Evolutionary conservation across 305 asterid genomes (phyloP).

Genomic region (Solanum hybrid): DNA sequence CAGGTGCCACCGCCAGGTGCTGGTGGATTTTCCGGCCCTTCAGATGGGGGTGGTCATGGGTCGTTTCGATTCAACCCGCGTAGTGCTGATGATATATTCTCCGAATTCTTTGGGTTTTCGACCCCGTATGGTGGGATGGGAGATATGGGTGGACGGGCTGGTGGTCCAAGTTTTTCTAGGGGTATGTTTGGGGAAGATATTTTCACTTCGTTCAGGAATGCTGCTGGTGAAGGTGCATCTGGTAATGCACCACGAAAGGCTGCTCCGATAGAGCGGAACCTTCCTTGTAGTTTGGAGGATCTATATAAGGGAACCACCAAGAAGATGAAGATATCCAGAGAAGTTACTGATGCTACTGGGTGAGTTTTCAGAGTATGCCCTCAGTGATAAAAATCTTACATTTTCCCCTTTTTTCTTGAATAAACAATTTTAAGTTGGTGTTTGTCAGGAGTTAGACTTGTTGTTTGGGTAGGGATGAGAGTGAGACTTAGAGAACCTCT

Average conservation of each 20-base stretch:
- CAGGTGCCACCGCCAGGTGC: slow-evolving; percentile 68
- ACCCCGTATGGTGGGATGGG: slow-evolving; percentile 74
- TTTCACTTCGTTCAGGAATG: slow-evolving; percentile 42
- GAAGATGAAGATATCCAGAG: slow-evolving; percentile 86
- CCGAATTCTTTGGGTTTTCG: slow-evolving; percentile 57
- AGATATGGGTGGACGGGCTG: slow-evolving; percentile 50
- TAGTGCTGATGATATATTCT: slow-evolving; percentile 67
- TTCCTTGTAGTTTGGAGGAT: slow-evolving; percentile 86
- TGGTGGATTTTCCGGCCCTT: slow-evolving; percentile 37
- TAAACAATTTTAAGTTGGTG: background rate
- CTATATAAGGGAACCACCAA: slow-evolving; percentile 75
- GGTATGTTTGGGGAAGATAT: slow-evolving; percentile 55
- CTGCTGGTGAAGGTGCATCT: slow-evolving; percentile 47
- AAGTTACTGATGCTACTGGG: slow-evolving; percentile 58
- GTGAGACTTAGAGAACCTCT: background rate
- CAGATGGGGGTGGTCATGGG: slow-evolving; percentile 39
- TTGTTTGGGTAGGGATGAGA: background rate
- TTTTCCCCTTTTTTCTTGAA: background rate
- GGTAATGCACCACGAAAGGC: slow-evolving; percentile 43
- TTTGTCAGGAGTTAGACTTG: background rate
- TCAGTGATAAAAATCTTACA: background rate
- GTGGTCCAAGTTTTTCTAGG: slow-evolving; percentile 33
- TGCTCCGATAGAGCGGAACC: slow-evolving; percentile 49
- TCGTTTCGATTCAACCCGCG: slow-evolving; percentile 72
- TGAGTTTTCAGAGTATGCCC: slow-evolving; percentile 14